phyloP scores from a whole-genome alignment of 208 protist genomes.

The Trypanosoma scelopori region DNA sequence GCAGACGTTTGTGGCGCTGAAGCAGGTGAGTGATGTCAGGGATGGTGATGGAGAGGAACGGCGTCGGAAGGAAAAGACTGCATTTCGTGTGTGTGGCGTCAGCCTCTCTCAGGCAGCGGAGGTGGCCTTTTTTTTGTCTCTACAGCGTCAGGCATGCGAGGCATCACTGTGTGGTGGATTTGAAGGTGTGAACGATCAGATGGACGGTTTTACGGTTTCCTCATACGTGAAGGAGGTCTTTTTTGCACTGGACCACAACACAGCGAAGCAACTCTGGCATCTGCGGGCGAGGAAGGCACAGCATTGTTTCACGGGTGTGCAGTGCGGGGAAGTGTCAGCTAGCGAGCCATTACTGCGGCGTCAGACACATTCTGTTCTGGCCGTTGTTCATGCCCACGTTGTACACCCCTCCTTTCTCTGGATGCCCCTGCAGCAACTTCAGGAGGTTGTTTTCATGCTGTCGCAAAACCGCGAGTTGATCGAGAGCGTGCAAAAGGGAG shows the following conservation, averaged over 20 bases:
- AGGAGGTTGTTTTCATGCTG: slow-evolving; percentile 69
- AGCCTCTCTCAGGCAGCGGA: slow-evolving; percentile 53
- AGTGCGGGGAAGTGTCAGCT: slow-evolving; percentile 15
- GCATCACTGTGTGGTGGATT: slow-evolving; percentile 12
- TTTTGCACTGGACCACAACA: slow-evolving; percentile 63
- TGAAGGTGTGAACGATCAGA: not conserved
- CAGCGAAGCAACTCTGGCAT: slow-evolving; percentile 71
- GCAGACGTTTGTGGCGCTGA: slow-evolving; percentile 16
- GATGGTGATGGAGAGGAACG: slow-evolving; percentile 17
- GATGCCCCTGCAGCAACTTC: slow-evolving; percentile 79
- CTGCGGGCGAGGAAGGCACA: slow-evolving; percentile 39
- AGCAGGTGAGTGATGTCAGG: slow-evolving; percentile 17
- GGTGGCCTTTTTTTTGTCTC: slow-evolving; percentile 61
- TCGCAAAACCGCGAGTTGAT: slow-evolving; percentile 41
- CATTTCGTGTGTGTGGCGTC: slow-evolving; percentile 49
- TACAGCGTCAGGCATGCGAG: slow-evolving; percentile 13
- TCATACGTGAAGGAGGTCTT: slow-evolving; percentile 59
- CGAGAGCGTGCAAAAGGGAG: not conserved
- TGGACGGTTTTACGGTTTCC: slow-evolving; percentile 19
- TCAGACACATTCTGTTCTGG: slow-evolving; percentile 57
- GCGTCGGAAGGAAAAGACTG: not conserved
- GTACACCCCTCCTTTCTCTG: slow-evolving; percentile 68
- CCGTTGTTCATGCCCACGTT: slow-evolving; percentile 57
- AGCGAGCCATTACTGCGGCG: slow-evolving; percentile 40
- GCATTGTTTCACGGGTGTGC: slow-evolving; percentile 52